Base-by-base conservation (phyloP, 2,329 filamentous ascomycete genomes). In the Colletotrichum endophyticum region DNA sequence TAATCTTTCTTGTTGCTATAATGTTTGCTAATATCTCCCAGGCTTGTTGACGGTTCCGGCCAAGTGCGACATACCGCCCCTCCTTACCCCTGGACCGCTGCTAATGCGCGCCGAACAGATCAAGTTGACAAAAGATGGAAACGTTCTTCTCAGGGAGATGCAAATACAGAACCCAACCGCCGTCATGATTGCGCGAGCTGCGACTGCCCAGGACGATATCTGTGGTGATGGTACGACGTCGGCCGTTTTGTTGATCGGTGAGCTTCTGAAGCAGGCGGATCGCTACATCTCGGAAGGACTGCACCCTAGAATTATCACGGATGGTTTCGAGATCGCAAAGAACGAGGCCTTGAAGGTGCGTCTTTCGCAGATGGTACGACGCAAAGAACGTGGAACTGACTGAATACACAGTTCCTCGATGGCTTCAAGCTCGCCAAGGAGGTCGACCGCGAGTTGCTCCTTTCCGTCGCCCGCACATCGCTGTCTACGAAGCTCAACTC, bases 81-180 rank as follows among this genome's bases (percentile, higher is more conserved):
- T 70, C 66, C 62, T 44, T 53, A 53, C 76, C 70, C 61, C 76
- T 57, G 39, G 44, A 67, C 57, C 15, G 30, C 66, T 69, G 64
- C 74, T 76, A 74, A 77, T 67, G 70, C 70, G 61, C 71, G 44
- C 57, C 64, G 68, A 66, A 84, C 81, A 97, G 92, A 99, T 99
- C 89, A 99, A 99, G 89, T 92, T 99, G 85, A 99, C 97, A 81
- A 99, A 99, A 87, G 97, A 99, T 88, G 97, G 97, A 84, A 98
- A 98, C 83, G 96, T 99, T 77, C 89, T 94, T 30, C 87, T 94
- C 79, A 89, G 92, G 81, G 92, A 94, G 85, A 94, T 94, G 92
- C 96, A 99, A 92, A 99, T 99, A 84, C 96, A 98, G 88, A 99
- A 99, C 86, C 97, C 97, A 32, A 99, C 97, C 44, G 97, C 97